A percentile compares a stretch with the other conserved stretches of the same genome.
Evolutionary conservation across 495 filamentous ascomycete genomes (phyloP).

Genomic region (Pseudomonodictys pantanalensis): DNA sequence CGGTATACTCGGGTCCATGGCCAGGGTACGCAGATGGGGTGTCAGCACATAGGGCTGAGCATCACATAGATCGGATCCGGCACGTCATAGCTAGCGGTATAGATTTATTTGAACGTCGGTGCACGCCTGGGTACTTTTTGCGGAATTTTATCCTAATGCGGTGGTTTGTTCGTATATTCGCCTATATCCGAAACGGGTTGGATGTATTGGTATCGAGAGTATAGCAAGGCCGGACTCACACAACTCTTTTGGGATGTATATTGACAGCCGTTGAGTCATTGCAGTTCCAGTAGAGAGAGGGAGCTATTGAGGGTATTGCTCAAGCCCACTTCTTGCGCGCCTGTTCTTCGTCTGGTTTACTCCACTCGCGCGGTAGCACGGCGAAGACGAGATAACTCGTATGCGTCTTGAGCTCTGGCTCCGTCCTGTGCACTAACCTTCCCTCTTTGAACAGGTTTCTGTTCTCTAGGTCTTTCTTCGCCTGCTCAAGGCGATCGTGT

Average conservation of each 20-base stretch:
- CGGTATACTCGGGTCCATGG: no score
- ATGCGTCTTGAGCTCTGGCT: constrained; percentile 89
- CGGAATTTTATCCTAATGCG: no score
- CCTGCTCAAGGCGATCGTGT: constrained; percentile 34
- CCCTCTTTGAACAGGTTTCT: constrained; percentile 59
- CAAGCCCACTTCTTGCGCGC: constrained; percentile 55
- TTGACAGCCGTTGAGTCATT: background rate
- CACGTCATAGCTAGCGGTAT: no score
- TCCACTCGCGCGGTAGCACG: constrained; percentile 80
- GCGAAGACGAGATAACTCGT: constrained; percentile 96
- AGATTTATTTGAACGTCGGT: no score
- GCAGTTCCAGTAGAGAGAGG: background rate
- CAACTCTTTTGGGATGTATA: background rate
- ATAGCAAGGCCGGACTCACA: no score
- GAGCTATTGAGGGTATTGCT: background rate
- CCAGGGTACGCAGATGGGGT: no score
- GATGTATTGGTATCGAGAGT: no score
- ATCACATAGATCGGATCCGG: no score
- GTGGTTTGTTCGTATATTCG: no score
- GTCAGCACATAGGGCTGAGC: no score
- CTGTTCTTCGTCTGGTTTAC: constrained; percentile 71
- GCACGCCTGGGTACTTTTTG: no score
- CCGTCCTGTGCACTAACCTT: constrained; percentile 70
- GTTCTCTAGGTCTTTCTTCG: constrained; percentile 35
- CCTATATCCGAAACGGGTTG: no score